phyloP scores from a whole-genome alignment of 331 rosid species.

The Rosa hybrid region DNA sequence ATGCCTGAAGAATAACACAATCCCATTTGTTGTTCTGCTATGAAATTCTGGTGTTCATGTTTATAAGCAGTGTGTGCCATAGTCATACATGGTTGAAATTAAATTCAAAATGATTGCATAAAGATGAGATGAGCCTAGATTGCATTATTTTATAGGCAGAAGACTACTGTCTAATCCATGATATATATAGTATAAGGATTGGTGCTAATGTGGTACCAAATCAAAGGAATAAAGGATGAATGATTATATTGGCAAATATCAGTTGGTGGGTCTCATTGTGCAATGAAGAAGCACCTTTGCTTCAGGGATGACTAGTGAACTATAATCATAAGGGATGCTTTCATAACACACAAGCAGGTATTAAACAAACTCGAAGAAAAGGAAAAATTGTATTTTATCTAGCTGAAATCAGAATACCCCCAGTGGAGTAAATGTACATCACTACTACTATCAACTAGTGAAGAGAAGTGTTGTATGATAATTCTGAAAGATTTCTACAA shows the following conservation, averaged over 20 bases:
- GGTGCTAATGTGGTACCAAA: neutral
- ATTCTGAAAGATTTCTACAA: neutral
- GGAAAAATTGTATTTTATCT: neutral
- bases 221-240: neutral
- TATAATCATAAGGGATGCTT: neutral
- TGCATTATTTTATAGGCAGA: neutral
- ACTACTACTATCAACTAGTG: neutral
- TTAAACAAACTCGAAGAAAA: neutral
- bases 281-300: neutral
- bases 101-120: neutral
- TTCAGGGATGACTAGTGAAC: neutral
- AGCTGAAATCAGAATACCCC: neutral
- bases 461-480: neutral
- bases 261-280: neutral
- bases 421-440: neutral
- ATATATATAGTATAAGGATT: neutral
- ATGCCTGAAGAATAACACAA: conserved; percentile 44
- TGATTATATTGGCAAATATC: neutral
- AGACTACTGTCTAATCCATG: neutral
- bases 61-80: neutral
- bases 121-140: neutral
- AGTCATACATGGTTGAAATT: neutral
- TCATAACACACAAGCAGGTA: neutral
- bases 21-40: neutral
- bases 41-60: neutral